These are phyloP conservation scores for Cordia subcordata DNA, from an alignment of 257 asterid genomes.

Conservation along the genomic window DNA sequence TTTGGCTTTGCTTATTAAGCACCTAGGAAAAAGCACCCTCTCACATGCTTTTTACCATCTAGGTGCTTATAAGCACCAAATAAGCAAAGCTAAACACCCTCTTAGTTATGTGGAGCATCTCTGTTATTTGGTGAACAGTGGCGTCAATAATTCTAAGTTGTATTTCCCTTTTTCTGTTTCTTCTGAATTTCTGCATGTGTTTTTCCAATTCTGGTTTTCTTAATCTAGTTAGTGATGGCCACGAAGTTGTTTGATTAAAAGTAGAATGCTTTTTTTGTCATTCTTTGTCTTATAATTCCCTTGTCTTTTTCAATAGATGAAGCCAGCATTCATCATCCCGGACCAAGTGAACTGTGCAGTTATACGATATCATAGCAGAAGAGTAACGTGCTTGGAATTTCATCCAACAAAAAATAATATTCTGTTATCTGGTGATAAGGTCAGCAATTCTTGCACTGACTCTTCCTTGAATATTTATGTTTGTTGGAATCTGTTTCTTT, in stretches of 20 bases:
- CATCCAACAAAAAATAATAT: constrained; percentile 82
- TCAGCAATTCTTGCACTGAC: constrained; percentile 17
- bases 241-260: too few species aligned
- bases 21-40: too few species aligned
- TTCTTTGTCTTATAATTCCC: background rate
- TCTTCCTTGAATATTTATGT: background rate
- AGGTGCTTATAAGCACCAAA: too few species aligned
- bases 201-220: background rate
- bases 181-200: too few species aligned
- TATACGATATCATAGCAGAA: constrained; percentile 90
- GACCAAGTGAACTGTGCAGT: constrained; percentile 83
- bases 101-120: too few species aligned
- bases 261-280: background rate
- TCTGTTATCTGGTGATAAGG: constrained; percentile 96
- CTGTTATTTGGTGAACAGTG: too few species aligned
- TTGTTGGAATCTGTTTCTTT: background rate
- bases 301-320: constrained; percentile 47
- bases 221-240: too few species aligned
- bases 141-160: too few species aligned
- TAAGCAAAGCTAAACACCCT: too few species aligned
- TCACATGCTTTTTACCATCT: too few species aligned
- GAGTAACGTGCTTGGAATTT: constrained; percentile 91
- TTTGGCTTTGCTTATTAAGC: too few species aligned
- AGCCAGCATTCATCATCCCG: constrained; percentile 71
- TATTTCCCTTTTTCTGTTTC: background rate